These are phyloP conservation scores for Termitomyces sp. DNA, from an alignment of 768 basidiomycete species.

Conservation along the genomic window DNA sequence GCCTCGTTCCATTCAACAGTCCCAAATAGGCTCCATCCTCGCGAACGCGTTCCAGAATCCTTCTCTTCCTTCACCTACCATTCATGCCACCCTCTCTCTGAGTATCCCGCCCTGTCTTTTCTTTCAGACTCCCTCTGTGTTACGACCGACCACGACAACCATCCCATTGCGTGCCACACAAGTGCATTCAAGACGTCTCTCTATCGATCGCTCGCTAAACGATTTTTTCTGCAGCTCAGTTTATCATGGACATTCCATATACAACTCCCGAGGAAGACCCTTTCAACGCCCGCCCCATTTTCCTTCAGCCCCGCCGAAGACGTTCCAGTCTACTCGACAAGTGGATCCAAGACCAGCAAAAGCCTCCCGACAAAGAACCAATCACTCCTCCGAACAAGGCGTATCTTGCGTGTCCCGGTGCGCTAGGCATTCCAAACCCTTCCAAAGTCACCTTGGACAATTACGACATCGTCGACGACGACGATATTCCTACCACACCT, in stretches of 20 bases:
- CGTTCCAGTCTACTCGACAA: constrained; percentile 52
- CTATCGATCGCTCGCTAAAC: constrained; percentile 2
- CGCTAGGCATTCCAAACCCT: constrained; percentile 17
- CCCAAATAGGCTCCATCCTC: constrained; percentile 29
- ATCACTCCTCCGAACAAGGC: constrained; percentile 31
- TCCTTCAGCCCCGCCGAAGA: constrained; percentile 32
- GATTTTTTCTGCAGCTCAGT: not conserved
- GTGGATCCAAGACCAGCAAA: constrained; percentile 52
- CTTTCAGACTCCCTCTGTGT: not conserved
- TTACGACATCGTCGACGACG: constrained; percentile 50
- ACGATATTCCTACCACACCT: constrained; percentile 39
- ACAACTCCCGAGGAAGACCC: constrained; percentile 52
- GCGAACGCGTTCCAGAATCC: constrained; percentile 25
- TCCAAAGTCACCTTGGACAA: constrained; percentile 31
- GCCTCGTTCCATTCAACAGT: constrained; percentile 35
- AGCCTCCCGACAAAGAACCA: constrained; percentile 16
- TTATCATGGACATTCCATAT: constrained; percentile 37
- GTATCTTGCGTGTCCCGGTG: constrained; percentile 41
- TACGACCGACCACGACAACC: constrained; percentile 6
- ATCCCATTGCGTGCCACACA: not conserved
- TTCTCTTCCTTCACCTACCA: constrained; percentile 14
- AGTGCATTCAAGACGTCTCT: constrained; percentile 2
- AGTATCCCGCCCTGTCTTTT: not conserved
- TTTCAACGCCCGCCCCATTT: constrained; percentile 37
- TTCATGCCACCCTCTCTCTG: constrained; percentile 13